phyloP scores from a whole-genome alignment of 1,284 basidiomycete genomes.

The Cutaneotrichosporon sp. region DNA sequence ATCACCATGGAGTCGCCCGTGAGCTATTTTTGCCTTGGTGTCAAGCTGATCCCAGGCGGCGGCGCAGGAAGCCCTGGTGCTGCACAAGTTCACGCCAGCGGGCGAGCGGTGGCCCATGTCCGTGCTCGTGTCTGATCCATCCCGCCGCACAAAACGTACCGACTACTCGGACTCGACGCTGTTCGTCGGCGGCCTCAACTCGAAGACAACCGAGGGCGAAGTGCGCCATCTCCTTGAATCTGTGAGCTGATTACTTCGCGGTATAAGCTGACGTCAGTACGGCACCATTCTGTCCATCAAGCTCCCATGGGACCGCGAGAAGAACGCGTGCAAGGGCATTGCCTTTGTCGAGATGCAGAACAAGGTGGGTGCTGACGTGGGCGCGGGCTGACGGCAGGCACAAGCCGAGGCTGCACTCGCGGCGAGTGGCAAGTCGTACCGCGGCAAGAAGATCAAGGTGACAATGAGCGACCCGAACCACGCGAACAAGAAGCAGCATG shows the following conservation, averaged over 20 bases:
- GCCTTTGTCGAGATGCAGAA: constrained; percentile 79
- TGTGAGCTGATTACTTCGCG: constrained; percentile 48
- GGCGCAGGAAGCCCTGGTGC: constrained; percentile 68
- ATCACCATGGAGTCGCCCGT: constrained; percentile 83
- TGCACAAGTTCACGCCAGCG: constrained; percentile 70
- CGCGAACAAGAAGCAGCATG: constrained; percentile 18
- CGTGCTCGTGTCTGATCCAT: constrained; percentile 86
- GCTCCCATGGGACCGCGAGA: constrained; percentile 64
- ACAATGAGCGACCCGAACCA: constrained; percentile 35
- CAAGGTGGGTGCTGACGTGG: constrained; percentile 59
- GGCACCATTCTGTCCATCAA: constrained; percentile 75
- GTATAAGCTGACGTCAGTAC: constrained; percentile 55
- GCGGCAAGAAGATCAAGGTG: constrained; percentile 35
- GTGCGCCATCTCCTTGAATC: constrained; percentile 73
- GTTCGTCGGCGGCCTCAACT: constrained; percentile 71
- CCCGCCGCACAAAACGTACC: constrained; percentile 75
- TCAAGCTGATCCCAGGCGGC: constrained; percentile 52
- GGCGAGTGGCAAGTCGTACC: constrained; percentile 74
- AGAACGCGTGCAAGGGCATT: constrained; percentile 70
- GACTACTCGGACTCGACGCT: constrained; percentile 84
- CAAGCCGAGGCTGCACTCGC: constrained; percentile 66
- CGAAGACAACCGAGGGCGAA: constrained; percentile 61
- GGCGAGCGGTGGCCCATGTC: constrained; percentile 59
- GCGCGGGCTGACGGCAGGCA: constrained; percentile 52
- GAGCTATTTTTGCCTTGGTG: constrained; percentile 26